These are phyloP conservation scores for Carex kokanica DNA, from an alignment of 176 grass and related monocot species.

Conservation along the genomic window DNA sequence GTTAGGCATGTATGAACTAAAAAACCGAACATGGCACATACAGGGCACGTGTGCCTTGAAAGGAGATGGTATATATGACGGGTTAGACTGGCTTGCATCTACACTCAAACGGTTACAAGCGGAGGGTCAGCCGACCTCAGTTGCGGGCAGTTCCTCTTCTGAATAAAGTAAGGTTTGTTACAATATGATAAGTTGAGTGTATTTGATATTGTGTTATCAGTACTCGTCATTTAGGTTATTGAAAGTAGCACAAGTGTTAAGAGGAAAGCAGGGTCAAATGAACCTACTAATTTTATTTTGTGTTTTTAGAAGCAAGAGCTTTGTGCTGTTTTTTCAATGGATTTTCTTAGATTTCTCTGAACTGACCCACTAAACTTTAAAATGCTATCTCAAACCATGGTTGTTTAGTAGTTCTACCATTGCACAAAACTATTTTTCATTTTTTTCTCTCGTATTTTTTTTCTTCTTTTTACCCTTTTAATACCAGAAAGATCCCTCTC, in stretches of 20 bases:
- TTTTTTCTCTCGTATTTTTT: not conserved
- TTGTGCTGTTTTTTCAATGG: not conserved
- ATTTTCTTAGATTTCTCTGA: not conserved
- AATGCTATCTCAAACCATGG: not conserved
- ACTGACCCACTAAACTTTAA: not conserved
- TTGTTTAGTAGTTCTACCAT: not conserved
- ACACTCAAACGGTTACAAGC: slow-evolving; percentile 71
- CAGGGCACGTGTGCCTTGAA: slow-evolving; percentile 77
- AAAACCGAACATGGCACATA: slow-evolving; percentile 75
- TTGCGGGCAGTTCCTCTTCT: slow-evolving; percentile 43
- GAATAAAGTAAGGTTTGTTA: slow-evolving; percentile 16
- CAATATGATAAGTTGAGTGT: not conserved
- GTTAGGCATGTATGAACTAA: slow-evolving; percentile 59
- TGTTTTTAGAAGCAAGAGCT: not conserved
- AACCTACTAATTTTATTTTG: not conserved
- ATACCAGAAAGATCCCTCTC: not conserved
- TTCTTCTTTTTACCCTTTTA: not conserved
- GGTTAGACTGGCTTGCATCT: slow-evolving; percentile 82
- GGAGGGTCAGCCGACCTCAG: slow-evolving; percentile 51
- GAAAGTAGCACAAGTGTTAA: not conserved
- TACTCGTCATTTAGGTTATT: not conserved
- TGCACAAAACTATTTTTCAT: not conserved
- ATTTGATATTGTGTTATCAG: not conserved
- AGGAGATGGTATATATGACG: slow-evolving; percentile 87
- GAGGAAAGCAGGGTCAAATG: not conserved